Conservation (phyloP, 1,284 basidiomycete species). For the Sparassis latifolia region DNA sequence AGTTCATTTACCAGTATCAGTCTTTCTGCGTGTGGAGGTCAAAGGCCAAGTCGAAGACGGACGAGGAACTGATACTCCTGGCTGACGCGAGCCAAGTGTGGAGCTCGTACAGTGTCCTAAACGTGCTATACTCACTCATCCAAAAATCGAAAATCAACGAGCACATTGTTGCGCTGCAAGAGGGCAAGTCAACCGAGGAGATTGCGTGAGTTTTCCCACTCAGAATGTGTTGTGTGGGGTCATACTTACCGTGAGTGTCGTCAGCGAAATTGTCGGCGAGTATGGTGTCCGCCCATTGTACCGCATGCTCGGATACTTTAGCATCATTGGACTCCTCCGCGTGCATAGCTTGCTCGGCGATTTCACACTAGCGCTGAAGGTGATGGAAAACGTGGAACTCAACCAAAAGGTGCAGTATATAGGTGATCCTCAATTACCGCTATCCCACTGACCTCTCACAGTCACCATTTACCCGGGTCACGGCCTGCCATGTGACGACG, state of each 20-base stretch:
- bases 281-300: conserved; percentile 89
- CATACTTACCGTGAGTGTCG: conserved; percentile 1
- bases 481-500: conserved; percentile 90
- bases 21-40: conserved; percentile 91
- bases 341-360: conserved; percentile 96
- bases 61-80: conserved; percentile 83
- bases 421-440: background rate
- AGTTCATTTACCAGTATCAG: conserved; percentile 99
- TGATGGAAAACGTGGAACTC: conserved; percentile 91
- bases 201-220: conserved; percentile 48
- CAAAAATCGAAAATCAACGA: conserved; percentile 96
- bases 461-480: conserved; percentile 86
- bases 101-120: conserved; percentile 96
- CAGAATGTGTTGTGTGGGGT: background rate
- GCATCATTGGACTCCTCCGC: conserved; percentile 89
- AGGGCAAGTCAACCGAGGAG: conserved; percentile 78
- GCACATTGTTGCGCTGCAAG: conserved; percentile 78
- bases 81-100: conserved; percentile 83
- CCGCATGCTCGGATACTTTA: conserved; percentile 97
- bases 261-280: conserved; percentile 83
- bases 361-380: conserved; percentile 92
- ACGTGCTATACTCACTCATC: conserved; percentile 96
- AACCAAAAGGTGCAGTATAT: conserved; percentile 62
- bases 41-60: conserved; percentile 79
- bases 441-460: conserved; percentile 18